Percentiles rank a stretch among this genome's conserved stretches.
These are phyloP conservation scores for Periglandula ipomoeae DNA, from an alignment of 2,329 filamentous ascomycete genomes.

Conservation along the genomic window DNA sequence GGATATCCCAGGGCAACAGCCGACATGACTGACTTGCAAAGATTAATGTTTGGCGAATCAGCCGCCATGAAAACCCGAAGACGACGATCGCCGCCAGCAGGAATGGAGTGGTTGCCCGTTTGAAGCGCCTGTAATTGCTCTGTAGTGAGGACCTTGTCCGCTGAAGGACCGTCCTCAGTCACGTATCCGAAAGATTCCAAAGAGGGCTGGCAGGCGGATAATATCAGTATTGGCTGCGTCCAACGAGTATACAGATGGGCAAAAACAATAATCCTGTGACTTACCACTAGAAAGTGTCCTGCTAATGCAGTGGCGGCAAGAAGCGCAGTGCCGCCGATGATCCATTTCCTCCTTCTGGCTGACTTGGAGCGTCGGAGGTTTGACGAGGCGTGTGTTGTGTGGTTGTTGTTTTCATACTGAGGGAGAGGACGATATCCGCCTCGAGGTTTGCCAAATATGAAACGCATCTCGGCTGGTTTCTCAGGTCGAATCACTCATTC, in stretches of 20 bases:
- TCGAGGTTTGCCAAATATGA: neutral
- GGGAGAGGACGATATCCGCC: conserved; percentile 1
- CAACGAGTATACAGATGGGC: no score
- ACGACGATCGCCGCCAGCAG: conserved; percentile 13
- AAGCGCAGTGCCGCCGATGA: neutral
- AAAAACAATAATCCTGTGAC: neutral
- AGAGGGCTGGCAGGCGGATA: neutral
- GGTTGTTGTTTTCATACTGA: neutral
- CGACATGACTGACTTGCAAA: conserved; percentile 31
- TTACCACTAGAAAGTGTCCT: neutral
- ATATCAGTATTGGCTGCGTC: neutral
- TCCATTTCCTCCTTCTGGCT: neutral
- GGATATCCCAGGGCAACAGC: conserved; percentile 29
- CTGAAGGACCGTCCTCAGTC: neutral
- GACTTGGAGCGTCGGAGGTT: neutral
- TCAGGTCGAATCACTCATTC: no score
- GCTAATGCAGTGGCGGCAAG: neutral
- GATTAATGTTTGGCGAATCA: conserved; percentile 25
- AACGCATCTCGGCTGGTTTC: neutral
- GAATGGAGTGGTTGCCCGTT: conserved; percentile 1
- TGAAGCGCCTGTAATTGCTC: conserved; percentile 4
- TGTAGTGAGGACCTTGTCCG: neutral
- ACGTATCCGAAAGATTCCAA: neutral
- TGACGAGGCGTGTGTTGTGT: neutral
- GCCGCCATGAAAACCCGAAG: conserved; percentile 30